Conservation (phyloP, 1,139 yeast species). For the Suhomyces wounanorum region DNA sequence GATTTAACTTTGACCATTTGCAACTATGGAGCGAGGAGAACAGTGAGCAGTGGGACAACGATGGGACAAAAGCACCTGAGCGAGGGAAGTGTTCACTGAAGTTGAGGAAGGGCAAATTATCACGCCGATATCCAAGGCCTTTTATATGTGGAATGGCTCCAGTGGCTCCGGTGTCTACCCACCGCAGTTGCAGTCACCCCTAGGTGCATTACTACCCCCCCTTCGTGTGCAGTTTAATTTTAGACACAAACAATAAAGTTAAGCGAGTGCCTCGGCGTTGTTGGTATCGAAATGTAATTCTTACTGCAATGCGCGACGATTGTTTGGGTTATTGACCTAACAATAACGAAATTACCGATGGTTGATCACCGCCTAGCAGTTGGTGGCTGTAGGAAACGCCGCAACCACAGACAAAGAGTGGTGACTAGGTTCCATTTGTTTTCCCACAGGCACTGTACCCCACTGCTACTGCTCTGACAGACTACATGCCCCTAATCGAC, state of each 20-base stretch:
- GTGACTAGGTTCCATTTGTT: too few species aligned
- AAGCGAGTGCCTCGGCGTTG: conserved; percentile 6
- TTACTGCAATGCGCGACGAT: neutral
- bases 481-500: neutral
- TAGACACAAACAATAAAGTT: conserved; percentile 7
- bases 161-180: neutral
- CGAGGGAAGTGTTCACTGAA: neutral
- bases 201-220: neutral
- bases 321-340: neutral
- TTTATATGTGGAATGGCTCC: neutral
- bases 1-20: conserved; percentile 1
- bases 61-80: neutral
- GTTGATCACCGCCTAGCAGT: too few species aligned
- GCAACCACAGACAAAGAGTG: too few species aligned
- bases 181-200: neutral
- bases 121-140: neutral
- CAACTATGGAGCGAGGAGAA: neutral
- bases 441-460: too few species aligned
- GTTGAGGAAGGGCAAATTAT: neutral
- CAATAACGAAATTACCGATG: neutral
- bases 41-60: neutral
- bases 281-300: neutral
- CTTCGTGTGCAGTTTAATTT: neutral
- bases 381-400: too few species aligned
- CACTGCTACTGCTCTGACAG: too few species aligned